Evolutionary conservation across 2,329 filamentous ascomycete species (phyloP), one percentile per base, ranked within the genome.

Genomic region (Exophiala sideris): DNA sequence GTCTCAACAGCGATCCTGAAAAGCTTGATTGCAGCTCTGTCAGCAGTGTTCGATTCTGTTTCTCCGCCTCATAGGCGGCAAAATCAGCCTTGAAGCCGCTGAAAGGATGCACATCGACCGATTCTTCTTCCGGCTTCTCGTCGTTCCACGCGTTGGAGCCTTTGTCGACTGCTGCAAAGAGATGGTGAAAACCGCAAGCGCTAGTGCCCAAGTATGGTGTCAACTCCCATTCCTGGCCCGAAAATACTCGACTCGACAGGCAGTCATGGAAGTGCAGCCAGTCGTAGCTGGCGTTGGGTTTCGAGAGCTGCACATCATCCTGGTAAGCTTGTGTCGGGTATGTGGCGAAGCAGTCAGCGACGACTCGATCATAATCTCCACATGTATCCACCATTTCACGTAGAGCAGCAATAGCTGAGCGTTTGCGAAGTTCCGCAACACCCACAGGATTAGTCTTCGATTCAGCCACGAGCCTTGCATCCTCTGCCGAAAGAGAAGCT

Each of bases 191-290:
- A 3, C 89, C 94, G 1, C 97, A 80, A 12, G 94, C 81, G 0
- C 92, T 86, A 62, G 94, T 88, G 64, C 86, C 89, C 45, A 97
- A 81, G 68, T 99, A 99, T 0, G 89, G 86, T 0, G 82, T 83
- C 12, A 99, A 76, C 70, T 99, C 94, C 88, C 94, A 99, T 52
- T 95, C 91, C 68, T 96, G 92, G 55, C 82, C 85, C n/a, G 83
- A 76, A 67, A 86, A 95, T 1, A 97, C 80, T 36, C 86, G 84
- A 1, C 86, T 85, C 20, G 89, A 90, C 59, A 95, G 85, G 0
- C 78, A 76, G 65, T 97, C 94, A 70, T 96, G 89, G 71, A 99
- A 97, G 69, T 95, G 79, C 51, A 99, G 81, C 94, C 94, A 99
- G 66, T 96, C 92, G 70, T 96, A 95, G 0, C 89, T 89, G 1